Evolutionary conservation across 768 basidiomycete species (phyloP).

Genomic region (Tubosaeta brunneosetosa): DNA sequence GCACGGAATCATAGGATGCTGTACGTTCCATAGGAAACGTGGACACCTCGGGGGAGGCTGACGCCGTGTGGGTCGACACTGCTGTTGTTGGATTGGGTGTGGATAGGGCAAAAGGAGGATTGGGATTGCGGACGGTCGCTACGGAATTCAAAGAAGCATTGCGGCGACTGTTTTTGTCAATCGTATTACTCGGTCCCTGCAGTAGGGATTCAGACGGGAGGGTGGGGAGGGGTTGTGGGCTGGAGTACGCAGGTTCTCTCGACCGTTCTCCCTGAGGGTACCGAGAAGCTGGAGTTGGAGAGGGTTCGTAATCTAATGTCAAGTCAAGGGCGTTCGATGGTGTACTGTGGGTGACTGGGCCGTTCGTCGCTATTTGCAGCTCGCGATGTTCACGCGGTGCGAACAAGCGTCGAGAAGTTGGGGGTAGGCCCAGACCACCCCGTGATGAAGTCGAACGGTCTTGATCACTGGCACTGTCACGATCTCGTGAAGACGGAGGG

Average conservation of each 20-base stretch:
- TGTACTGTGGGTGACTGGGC: constrained; percentile 15
- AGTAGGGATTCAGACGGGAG: constrained; percentile 54
- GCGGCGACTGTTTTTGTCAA: constrained; percentile 32
- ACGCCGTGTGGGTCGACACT: constrained; percentile 60
- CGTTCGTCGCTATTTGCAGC: constrained; percentile 25
- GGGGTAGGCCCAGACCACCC: constrained; percentile 19
- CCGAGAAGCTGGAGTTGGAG: constrained; percentile 42
- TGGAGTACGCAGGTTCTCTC: constrained; percentile 43
- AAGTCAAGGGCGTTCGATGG: constrained; percentile 28
- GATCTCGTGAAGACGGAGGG: constrained; percentile 25
- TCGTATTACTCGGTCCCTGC: constrained; percentile 17
- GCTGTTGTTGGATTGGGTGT: constrained; percentile 64
- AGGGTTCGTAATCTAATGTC: constrained; percentile 39
- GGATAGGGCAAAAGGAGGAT: constrained; percentile 43
- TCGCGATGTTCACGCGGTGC: constrained; percentile 55
- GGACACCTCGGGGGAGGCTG: constrained; percentile 37
- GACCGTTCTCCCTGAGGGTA: constrained; percentile 35
- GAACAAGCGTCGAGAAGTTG: constrained; percentile 48
- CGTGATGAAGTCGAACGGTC: constrained; percentile 24
- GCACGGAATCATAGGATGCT: constrained; percentile 43
- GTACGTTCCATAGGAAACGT: constrained; percentile 36
- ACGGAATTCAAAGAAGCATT: constrained; percentile 43
- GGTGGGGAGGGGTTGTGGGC: constrained; percentile 55
- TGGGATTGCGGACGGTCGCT: constrained; percentile 41
- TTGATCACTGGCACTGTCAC: constrained; percentile 24